A percentile compares a stretch with the other conserved stretches of the same genome.
These are phyloP conservation scores for Wickerhamomyces ciferrii DNA, from an alignment of 805 yeast species.

Conservation along the genomic window DNA sequence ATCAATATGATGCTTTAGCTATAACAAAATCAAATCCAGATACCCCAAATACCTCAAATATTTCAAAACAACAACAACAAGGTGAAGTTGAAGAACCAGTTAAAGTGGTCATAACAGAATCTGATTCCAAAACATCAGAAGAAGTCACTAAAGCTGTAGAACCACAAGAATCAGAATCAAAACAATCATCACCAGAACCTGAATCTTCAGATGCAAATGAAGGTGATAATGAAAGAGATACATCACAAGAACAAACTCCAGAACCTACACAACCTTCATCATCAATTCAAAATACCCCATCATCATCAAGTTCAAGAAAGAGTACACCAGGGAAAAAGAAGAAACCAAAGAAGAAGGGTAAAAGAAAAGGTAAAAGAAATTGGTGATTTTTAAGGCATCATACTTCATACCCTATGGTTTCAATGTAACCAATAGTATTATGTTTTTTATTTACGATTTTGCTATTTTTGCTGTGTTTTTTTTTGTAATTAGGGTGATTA, in stretches of 20 bases:
- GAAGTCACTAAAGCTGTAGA: neutral
- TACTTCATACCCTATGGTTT: too few relatives aligned
- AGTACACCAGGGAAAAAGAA: slow-evolving; percentile 1
- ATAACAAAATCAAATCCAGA: neutral
- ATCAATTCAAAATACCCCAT: neutral
- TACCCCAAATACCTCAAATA: neutral
- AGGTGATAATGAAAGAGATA: slow-evolving; percentile 13
- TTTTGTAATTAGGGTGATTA: too few relatives aligned
- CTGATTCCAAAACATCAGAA: slow-evolving; percentile 4
- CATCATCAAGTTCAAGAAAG: slow-evolving; percentile 2
- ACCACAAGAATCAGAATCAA: neutral
- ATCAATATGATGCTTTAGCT: slow-evolving; percentile 12
- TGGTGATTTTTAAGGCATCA: neutral
- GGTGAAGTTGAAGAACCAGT: neutral
- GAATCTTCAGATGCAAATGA: slow-evolving; percentile 5
- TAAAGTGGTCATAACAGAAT: slow-evolving; percentile 1
- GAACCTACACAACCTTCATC: neutral
- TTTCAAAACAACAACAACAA: too few relatives aligned
- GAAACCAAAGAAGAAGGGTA: slow-evolving; percentile 7
- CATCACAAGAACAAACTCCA: neutral
- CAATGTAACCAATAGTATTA: too few relatives aligned
- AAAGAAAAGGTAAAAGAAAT: slow-evolving; percentile 8
- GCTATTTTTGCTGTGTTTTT: too few relatives aligned
- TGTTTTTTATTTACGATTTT: too few relatives aligned
- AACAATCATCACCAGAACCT: neutral